Percentiles rank a stretch among this genome's conserved stretches.
Evolutionary conservation across 1,139 yeast genomes (phyloP).

Genomic region (Debaryomyces coudertii): DNA sequence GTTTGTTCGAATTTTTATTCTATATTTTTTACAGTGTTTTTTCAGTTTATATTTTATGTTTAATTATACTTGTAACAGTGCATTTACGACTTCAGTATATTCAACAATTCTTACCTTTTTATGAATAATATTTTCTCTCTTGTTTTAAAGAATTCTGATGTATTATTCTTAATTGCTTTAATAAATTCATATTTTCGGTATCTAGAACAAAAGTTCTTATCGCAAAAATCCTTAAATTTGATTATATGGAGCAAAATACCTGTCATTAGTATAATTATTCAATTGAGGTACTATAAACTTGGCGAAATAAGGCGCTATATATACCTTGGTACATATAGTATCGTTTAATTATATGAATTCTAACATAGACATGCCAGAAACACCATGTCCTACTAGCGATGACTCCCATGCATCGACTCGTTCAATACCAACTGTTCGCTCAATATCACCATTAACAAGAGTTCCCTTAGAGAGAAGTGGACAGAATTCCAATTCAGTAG

Average conservation of each 20-base stretch:
- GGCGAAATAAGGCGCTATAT: background rate
- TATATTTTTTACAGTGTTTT: background rate
- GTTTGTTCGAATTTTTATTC: constrained; percentile 2
- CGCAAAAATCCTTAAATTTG: background rate
- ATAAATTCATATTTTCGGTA: background rate
- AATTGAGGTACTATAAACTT: background rate
- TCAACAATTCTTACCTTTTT: constrained; percentile 3
- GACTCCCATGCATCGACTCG: background rate
- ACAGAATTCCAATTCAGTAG: background rate
- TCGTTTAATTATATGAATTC: background rate
- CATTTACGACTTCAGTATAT: background rate
- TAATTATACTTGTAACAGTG: background rate
- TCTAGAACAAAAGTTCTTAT: background rate
- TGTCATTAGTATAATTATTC: background rate
- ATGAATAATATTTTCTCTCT: background rate
- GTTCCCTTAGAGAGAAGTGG: background rate
- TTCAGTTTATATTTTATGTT: constrained; percentile 4
- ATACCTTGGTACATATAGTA: background rate
- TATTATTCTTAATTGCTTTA: background rate
- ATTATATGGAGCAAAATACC: background rate
- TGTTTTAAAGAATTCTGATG: background rate
- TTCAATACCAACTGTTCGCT: background rate
- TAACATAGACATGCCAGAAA: background rate
- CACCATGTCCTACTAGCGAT: background rate
- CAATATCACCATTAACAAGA: constrained; percentile 1